Base-by-base conservation (phyloP, 2,329 filamentous ascomycete genomes). In the Neopestalotiopsis clavispora region DNA sequence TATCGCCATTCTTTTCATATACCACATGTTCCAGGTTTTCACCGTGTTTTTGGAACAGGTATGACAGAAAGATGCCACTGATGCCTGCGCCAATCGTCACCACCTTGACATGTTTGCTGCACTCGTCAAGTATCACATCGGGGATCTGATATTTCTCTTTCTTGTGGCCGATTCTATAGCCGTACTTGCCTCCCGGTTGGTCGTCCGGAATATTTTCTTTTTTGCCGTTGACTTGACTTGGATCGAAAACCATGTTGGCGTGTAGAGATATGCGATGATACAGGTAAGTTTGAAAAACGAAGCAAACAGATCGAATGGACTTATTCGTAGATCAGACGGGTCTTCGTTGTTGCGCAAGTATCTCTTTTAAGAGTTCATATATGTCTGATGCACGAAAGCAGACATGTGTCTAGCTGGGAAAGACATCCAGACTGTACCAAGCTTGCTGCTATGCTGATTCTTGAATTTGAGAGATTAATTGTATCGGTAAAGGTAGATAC, bases 1-100 rank as follows among this genome's bases (percentile, higher is more conserved):
- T 59, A n/a, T n/a, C 20, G 12, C 40, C 40, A 32, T 65, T 65
- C 45, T 65, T 65, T n/a, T 65, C 63, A 23, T 65, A 65, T 28
- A 20, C 38, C 4, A 20, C 40, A 12, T 42, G 61, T 28, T 45
- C 34, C 3, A 45, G 61, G 40, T 64, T 38, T 17, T 42, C 10
- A 3, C 32, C 32, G 9, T 17, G 20, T 10, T 62, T 62, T 2
- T 64, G 34, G 4, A 64, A 17, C 61, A 42, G n/a, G 61, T 64
- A 32, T 4, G 61, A 34, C 4, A 64, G 40, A 20, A 20, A 23
- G 40, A 64, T 64, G 12, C n/a, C 61, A 45, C 34, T 45, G 6
- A 38, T 38, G 12, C 61, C 61, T 7, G 61, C 61, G 12, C 61
- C 61, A 32, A 64, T 49, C 6, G 45, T 49, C 17, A 49, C 45